phyloP scores from a whole-genome alignment of 179 eudicot genomes.

The Silene vulgaris region DNA sequence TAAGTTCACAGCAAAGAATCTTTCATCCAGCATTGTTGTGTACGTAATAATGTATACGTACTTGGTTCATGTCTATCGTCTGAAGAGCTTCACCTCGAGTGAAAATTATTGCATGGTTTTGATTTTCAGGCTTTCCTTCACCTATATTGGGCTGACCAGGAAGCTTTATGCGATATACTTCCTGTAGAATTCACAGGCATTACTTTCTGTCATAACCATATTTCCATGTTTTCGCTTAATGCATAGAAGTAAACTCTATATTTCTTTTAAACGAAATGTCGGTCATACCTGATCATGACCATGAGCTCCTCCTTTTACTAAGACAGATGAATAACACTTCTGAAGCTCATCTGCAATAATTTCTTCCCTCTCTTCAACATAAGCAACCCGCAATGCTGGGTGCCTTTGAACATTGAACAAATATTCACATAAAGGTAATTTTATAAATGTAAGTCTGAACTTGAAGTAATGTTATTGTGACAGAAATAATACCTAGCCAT shows the following conservation, averaged over 20 bases:
- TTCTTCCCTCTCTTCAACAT: slow-evolving; percentile 86
- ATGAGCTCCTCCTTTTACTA: slow-evolving; percentile 84
- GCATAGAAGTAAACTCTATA: neutral
- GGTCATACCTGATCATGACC: slow-evolving; percentile 76
- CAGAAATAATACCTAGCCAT: slow-evolving; percentile 54
- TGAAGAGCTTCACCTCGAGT: slow-evolving; percentile 99
- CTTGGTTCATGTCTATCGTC: slow-evolving; percentile 99
- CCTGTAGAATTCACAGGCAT: slow-evolving; percentile 39
- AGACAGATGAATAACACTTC: slow-evolving; percentile 71
- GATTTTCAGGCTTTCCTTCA: slow-evolving; percentile 99
- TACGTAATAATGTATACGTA: slow-evolving; percentile 26
- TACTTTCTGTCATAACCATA: neutral
- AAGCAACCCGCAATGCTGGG: slow-evolving; percentile 90
- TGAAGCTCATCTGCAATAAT: slow-evolving; percentile 24
- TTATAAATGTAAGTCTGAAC: neutral
- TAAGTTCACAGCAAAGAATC: neutral
- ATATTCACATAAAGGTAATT: neutral
- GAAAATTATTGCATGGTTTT: slow-evolving; percentile 91
- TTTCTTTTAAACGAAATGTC: neutral
- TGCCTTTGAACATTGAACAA: slow-evolving; percentile 44
- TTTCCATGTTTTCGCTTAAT: neutral
- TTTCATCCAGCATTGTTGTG: neutral
- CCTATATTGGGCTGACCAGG: slow-evolving; percentile 97
- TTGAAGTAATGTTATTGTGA: neutral
- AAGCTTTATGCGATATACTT: slow-evolving; percentile 84